Evolutionary conservation across 140 eudicot genomes (phyloP).

Genomic region (Cichorium intybus): DNA sequence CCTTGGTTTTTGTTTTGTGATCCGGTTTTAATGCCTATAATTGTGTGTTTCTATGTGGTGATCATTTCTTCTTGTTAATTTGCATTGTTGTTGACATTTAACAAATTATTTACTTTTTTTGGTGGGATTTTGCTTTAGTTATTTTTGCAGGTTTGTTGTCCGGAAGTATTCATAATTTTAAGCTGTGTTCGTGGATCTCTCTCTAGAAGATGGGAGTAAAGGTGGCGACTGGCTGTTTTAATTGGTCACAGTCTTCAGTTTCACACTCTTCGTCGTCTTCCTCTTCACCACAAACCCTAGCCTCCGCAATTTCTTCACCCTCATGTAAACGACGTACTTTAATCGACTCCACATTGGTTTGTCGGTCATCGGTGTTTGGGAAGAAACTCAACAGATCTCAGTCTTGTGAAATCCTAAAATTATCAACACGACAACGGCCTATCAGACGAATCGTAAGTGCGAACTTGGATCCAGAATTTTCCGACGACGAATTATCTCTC

Average conservation of each 20-base stretch:
- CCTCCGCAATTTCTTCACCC: constrained; percentile 46
- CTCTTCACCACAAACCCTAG: constrained; percentile 25
- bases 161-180: not conserved
- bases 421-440: not conserved
- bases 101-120: not conserved
- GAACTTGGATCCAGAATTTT: constrained; percentile 43
- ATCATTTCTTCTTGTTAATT: constrained; percentile 9
- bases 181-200: not conserved
- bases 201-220: constrained; percentile 29
- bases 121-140: not conserved
- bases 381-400: constrained; percentile 45
- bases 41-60: not conserved
- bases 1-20: constrained; percentile 14
- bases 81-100: not conserved
- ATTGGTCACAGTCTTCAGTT: constrained; percentile 34
- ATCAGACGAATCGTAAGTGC: constrained; percentile 48
- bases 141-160: constrained; percentile 11
- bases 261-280: constrained; percentile 24
- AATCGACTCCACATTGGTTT: constrained; percentile 30
- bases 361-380: constrained; percentile 34
- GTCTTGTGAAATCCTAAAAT: constrained; percentile 34
- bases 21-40: constrained; percentile 29
- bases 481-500: constrained; percentile 48
- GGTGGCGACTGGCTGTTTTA: constrained; percentile 32
- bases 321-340: constrained; percentile 45